Evolutionary conservation across 495 filamentous ascomycete species (phyloP), one percentile per base, ranked within the genome.

Genomic region (Penicillium canariense): DNA sequence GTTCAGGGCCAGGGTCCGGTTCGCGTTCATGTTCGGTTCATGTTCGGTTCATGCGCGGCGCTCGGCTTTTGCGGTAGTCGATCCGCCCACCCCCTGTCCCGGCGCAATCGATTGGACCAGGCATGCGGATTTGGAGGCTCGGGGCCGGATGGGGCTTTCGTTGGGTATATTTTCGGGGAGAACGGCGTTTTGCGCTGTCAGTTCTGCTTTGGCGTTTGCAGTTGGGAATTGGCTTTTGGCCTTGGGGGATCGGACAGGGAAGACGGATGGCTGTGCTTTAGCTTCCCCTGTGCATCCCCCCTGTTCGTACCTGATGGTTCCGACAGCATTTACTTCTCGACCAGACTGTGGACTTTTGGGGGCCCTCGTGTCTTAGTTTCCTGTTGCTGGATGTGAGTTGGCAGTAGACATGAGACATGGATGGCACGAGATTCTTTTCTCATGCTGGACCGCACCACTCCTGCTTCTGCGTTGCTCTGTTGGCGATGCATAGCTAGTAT

Each of bases 401-500:
- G n/a, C n/a, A n/a, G n/a, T n/a, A n/a, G n/a, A n/a, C n/a, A n/a
- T n/a, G n/a, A n/a, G n/a, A n/a, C n/a, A n/a, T n/a, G n/a, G n/a
- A n/a, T n/a, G n/a, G n/a, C n/a, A n/a, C n/a, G n/a, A n/a, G n/a
- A n/a, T n/a, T n/a, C n/a, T n/a, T 38, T 17, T 38, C 34, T 38
- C 15, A 8, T 38, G 1, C n/a, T 8, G 34, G 34, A 7, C 34
- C 15, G 10, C 12, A 4, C 4, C 15, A 12, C 6, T 15, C 32
- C 32, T 35, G 32, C 32, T 0, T 18, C 35, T 50, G 59, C 42
- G 54, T 20, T 58, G 54, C 50, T 51, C 45, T 51, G 52, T 34
- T 61, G 60, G 54, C 56, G 51, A 44, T 63, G 60, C 63, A 58
- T 58, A 42, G 15, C n/a, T n/a, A n/a, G n/a, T n/a, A n/a, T n/a